phyloP scores from a whole-genome alignment of 2,329 filamentous ascomycete species.

The Thelonectria rubi region DNA sequence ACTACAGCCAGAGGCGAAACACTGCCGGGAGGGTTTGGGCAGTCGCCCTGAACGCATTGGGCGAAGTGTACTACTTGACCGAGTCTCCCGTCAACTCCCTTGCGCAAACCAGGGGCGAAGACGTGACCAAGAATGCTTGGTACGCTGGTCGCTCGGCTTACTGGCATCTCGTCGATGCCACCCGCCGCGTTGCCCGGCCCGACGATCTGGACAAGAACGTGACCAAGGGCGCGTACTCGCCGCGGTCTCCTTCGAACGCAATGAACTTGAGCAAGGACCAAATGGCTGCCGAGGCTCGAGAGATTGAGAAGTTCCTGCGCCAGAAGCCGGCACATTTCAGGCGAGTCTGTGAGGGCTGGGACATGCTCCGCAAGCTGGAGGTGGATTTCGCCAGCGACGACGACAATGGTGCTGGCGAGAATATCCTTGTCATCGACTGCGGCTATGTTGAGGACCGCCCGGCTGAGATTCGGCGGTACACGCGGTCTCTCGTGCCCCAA shows the following conservation, averaged over 20 bases:
- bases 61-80: conserved; percentile 87
- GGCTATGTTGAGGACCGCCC: conserved; percentile 69
- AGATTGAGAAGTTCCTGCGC: conserved; percentile 80
- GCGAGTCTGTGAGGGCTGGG: conserved; percentile 83
- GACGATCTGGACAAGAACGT: conserved; percentile 77
- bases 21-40: conserved; percentile 81
- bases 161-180: conserved; percentile 84
- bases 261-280: conserved; percentile 78
- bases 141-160: conserved; percentile 77
- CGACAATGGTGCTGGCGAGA: conserved; percentile 78
- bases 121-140: conserved; percentile 77
- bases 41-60: conserved; percentile 91
- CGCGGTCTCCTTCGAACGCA: conserved; percentile 77
- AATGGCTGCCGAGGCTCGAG: conserved; percentile 77
- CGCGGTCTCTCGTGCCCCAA: conserved; percentile 45
- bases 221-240: conserved; percentile 79
- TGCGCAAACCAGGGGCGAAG: conserved; percentile 59
- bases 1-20: conserved; percentile 77
- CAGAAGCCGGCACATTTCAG: conserved; percentile 82
- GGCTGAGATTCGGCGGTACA: conserved; percentile 56
- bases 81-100: conserved; percentile 70
- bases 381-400: conserved; percentile 91
- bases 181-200: conserved; percentile 73
- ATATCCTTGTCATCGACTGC: conserved; percentile 76
- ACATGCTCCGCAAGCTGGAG: conserved; percentile 86